Evolutionary conservation across 1,139 yeast genomes (phyloP), one percentile per base, ranked within the genome.

Genomic region (Diutina pseudorugosa): DNA sequence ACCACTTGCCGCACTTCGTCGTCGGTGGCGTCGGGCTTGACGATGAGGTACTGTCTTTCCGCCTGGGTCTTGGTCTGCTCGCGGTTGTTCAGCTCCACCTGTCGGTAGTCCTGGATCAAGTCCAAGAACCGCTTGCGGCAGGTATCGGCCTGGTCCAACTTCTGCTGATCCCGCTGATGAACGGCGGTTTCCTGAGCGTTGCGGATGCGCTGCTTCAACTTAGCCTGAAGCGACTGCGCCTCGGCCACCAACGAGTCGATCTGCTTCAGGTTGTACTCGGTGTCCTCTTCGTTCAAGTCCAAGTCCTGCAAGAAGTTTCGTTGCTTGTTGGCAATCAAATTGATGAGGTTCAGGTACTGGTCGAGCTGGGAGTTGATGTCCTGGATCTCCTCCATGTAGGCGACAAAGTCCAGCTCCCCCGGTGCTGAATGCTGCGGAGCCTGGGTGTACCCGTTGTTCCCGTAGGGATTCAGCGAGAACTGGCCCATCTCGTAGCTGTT

Each of bases 1-100:
- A 88, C 82, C 48, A 95, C 97, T 55, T 82, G 86, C 60, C 78
- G 80, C 55, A 87, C 82, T 68, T 91, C 96, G 51, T 79, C 88
- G 33, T 86, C 88, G 21, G 94, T 79, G 30, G 98, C 97, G 57
- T 88, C 91, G 11, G 98, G 98, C 62, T 88, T 89, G 56, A 93
- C 93, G 62, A 93, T 87, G 65, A 82, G 82, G 72, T 85, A 90
- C 74, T 93, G 98, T 68, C 97, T 83, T 65, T 85, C 93, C 52
- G 96, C 96, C 63, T 88, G 96, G 56, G 81, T 81, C 67, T 86
- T 82, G 66, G 89, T 88, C 62, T 85, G 83, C 65, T 86, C 90
- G 59, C 91, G 80, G 74, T 87, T 90, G 64, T 85, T 82, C 58
- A 90, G 89, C 70, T 94, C 98, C 57, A 87, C 81, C 62, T 83